Conservation (phyloP, 2,329 filamentous ascomycete species). For the Diaporthe sp. region DNA sequence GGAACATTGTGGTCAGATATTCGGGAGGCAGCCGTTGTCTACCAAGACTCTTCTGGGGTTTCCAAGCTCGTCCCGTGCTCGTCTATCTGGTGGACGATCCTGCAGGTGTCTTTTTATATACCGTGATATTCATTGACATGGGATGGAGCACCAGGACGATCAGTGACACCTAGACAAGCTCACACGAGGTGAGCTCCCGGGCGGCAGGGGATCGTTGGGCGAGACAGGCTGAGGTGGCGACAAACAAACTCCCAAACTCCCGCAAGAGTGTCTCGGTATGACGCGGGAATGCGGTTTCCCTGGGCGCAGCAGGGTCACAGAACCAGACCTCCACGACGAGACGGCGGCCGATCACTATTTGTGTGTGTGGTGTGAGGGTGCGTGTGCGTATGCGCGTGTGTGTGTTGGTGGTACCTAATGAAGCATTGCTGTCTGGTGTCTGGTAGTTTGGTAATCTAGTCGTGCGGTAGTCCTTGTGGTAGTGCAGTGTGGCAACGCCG, state of each 20-base stretch:
- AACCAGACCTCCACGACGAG: conserved; percentile 6
- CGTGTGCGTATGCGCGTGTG: background rate
- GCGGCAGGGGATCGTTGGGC: conserved; percentile 1
- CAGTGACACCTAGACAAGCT: conserved; percentile 24
- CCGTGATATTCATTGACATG: conserved; percentile 17
- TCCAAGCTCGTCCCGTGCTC: background rate
- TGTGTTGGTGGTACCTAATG: background rate
- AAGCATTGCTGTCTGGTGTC: background rate
- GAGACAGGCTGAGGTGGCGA: conserved; percentile 25
- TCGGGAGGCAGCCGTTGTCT: conserved; percentile 30
- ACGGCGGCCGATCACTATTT: conserved; percentile 4
- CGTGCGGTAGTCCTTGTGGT: conserved; percentile 3
- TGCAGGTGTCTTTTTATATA: conserved; percentile 27
- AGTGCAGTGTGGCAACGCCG: conserved; percentile 37
- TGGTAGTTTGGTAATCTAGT: background rate
- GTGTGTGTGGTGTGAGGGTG: background rate
- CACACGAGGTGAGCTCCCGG: conserved; percentile 27
- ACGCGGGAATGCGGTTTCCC: conserved; percentile 22
- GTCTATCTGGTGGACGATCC: conserved; percentile 28
- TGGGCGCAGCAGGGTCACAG: conserved; percentile 31
- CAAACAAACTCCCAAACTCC: conserved; percentile 16
- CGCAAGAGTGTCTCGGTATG: conserved; percentile 30
- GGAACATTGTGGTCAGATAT: conserved; percentile 20
- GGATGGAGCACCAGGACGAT: conserved; percentile 24
- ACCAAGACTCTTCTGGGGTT: conserved; percentile 8